Percentiles rank a stretch among this genome's conserved stretches.
Conservation (phyloP, 139 green algal species). For the Edaphochlamys debaryana region DNA sequence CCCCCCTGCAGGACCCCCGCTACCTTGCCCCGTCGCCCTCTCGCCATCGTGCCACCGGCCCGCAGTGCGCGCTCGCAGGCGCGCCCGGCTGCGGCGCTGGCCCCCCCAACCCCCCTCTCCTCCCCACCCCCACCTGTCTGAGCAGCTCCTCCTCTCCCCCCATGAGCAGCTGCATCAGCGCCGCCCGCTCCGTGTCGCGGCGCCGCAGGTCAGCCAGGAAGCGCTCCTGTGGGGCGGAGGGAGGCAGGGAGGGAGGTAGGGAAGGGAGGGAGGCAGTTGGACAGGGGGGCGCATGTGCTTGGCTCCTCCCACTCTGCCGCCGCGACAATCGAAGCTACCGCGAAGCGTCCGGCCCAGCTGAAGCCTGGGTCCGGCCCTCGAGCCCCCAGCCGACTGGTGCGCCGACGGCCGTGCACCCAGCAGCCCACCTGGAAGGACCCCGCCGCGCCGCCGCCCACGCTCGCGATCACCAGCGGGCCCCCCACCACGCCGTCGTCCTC, state of each 20-base stretch:
- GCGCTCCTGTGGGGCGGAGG: background rate
- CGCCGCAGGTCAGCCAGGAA: constrained; percentile 26
- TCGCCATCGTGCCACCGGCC: no score
- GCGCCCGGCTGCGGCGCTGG: no score
- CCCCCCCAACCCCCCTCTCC: no score
- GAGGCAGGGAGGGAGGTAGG: background rate
- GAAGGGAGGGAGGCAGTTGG: no score
- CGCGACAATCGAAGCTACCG: background rate
- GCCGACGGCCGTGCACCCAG: no score
- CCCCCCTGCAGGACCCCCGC: background rate
- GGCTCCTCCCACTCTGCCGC: background rate
- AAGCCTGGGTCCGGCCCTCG: background rate
- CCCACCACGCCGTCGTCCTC: constrained; percentile 28
- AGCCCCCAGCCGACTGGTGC: no score
- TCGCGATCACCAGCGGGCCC: no score
- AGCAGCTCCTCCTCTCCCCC: constrained; percentile 32
- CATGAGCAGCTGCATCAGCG: constrained; percentile 26
- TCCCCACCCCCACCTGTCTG: background rate
- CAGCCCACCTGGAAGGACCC: background rate
- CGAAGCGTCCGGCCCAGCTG: background rate
- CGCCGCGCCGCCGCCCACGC: background rate
- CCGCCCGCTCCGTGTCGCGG: constrained; percentile 18
- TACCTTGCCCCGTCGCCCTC: no score
- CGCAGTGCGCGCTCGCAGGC: no score
- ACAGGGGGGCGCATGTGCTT: no score